Evolutionary conservation across 768 basidiomycete species (phyloP).

Genomic region (Pisolithus microcarpus): DNA sequence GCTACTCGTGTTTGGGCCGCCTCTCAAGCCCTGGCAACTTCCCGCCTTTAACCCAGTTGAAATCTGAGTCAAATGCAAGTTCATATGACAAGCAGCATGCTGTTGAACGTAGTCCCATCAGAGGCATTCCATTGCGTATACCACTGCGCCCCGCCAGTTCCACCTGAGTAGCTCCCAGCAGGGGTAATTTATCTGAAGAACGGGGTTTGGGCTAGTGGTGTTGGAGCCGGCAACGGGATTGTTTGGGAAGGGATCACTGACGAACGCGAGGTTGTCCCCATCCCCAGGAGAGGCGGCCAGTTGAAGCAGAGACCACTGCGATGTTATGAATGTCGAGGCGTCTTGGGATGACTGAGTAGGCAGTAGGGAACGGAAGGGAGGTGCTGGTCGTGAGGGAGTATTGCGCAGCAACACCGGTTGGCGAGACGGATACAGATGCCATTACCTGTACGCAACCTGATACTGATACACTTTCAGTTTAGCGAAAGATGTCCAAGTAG

Average conservation of each 20-base stretch:
- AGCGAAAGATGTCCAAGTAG: background rate
- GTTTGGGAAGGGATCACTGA: slow-evolving; percentile 59
- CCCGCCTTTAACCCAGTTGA: slow-evolving; percentile 68
- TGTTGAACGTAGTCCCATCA: slow-evolving; percentile 48
- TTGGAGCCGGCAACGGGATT: slow-evolving; percentile 31
- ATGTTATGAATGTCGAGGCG: slow-evolving; percentile 43
- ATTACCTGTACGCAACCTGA: background rate
- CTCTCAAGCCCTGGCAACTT: slow-evolving; percentile 73
- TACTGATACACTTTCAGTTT: background rate
- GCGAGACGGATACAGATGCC: slow-evolving; percentile 2
- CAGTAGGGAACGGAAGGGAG: slow-evolving; percentile 54
- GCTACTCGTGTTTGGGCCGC: slow-evolving; percentile 53
- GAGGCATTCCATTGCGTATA: slow-evolving; percentile 61
- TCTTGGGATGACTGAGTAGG: slow-evolving; percentile 46
- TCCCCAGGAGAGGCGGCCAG: slow-evolving; percentile 56
- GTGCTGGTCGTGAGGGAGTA: slow-evolving; percentile 57
- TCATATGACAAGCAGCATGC: slow-evolving; percentile 73
- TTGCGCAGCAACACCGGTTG: slow-evolving; percentile 36
- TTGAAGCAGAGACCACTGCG: slow-evolving; percentile 57
- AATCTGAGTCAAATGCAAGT: slow-evolving; percentile 57
- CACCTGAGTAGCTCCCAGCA: slow-evolving; percentile 49
- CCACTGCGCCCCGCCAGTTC: slow-evolving; percentile 61
- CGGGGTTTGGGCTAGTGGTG: slow-evolving; percentile 24
- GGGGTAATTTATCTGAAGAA: slow-evolving; percentile 61
- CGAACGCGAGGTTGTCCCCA: slow-evolving; percentile 50